Conservation (phyloP, 176 grass and related monocot genomes). For the maize (Zea mays) region DNA sequence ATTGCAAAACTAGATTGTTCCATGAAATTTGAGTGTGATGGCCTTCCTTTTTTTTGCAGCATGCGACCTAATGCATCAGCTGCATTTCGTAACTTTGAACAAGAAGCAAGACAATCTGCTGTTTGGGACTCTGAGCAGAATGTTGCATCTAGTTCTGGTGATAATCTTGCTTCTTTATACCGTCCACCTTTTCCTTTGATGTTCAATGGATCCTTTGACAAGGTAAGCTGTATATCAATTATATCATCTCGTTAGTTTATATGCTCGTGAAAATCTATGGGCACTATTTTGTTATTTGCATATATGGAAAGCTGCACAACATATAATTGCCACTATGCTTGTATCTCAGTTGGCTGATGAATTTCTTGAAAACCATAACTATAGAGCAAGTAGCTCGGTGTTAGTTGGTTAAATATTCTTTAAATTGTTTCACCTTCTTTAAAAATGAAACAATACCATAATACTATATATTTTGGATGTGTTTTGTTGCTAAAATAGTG, state of each 20-base stretch:
- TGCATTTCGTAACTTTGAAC: slow-evolving; percentile 86
- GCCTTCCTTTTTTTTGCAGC: slow-evolving; percentile 43
- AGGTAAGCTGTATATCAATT: slow-evolving; percentile 47
- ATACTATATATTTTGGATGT: too few relatives aligned
- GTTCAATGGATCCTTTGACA: slow-evolving; percentile 92
- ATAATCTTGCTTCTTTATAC: slow-evolving; percentile 89
- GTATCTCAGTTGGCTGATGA: background rate
- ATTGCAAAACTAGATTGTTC: background rate
- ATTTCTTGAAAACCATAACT: background rate
- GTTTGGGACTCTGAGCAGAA: slow-evolving; percentile 79
- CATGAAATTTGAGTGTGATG: background rate
- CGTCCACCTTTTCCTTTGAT: slow-evolving; percentile 86
- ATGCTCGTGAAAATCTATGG: background rate
- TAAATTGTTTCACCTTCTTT: background rate
- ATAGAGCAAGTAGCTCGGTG: slow-evolving; percentile 5
- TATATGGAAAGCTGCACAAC: background rate
- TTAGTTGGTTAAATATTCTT: slow-evolving; percentile 6
- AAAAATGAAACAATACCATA: background rate
- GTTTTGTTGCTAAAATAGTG: background rate
- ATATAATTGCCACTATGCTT: background rate
- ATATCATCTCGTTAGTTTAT: background rate
- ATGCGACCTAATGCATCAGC: slow-evolving; percentile 50
- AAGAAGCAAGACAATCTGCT: slow-evolving; percentile 78
- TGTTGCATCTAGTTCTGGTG: slow-evolving; percentile 51
- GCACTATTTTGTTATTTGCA: too few relatives aligned